These are phyloP conservation scores for Perkinsus marinus DNA, from an alignment of 169 alveolate genomes.

Conservation along the genomic window DNA sequence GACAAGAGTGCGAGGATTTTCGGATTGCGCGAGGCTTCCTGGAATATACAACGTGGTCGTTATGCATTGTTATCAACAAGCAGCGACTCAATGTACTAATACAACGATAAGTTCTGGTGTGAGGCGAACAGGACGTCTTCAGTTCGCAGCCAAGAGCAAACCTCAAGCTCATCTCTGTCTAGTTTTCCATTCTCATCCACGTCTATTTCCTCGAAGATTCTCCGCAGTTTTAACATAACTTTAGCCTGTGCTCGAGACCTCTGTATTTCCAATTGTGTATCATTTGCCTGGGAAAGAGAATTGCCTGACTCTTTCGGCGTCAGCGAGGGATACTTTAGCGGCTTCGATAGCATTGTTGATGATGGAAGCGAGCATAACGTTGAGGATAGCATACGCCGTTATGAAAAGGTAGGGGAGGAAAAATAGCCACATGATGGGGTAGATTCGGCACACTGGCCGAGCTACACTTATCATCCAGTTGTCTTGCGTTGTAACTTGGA, in stretches of 20 bases:
- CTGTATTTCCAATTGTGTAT: background rate
- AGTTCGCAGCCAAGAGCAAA: background rate
- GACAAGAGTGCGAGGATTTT: background rate
- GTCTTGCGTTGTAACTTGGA: background rate
- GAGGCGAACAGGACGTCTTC: too few species aligned
- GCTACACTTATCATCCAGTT: background rate
- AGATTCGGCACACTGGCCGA: background rate
- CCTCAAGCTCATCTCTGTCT: background rate
- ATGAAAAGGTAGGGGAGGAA: background rate
- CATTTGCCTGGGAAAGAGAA: background rate
- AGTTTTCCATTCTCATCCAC: background rate
- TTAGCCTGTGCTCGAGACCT: background rate
- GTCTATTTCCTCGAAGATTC: background rate
- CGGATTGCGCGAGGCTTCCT: background rate
- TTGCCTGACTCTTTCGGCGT: background rate
- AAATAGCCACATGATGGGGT: background rate
- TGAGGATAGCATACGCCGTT: background rate
- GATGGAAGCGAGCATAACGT: background rate
- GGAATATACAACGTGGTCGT: background rate
- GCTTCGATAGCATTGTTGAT: background rate
- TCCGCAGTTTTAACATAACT: background rate
- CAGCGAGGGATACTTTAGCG: background rate
- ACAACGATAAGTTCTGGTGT: too few species aligned
- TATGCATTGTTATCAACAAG: too few species aligned
- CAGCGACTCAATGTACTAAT: too few species aligned